These are phyloP conservation scores for Hydnomerulius pinastri DNA, from an alignment of 768 basidiomycete genomes.

Conservation along the genomic window DNA sequence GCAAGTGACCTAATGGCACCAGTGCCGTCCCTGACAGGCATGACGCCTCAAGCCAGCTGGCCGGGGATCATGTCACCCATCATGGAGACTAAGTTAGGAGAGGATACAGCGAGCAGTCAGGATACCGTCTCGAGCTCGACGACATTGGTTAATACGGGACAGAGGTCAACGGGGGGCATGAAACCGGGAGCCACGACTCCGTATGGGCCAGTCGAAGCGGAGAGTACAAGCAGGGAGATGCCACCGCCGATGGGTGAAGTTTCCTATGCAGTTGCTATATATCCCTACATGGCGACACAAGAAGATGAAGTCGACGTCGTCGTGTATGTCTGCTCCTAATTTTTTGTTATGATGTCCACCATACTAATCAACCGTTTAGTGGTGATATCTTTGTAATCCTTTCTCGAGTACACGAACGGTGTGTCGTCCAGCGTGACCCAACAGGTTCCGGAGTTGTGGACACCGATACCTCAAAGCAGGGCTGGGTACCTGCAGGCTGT, in stretches of 20 bases:
- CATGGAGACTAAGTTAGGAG: conserved; percentile 48
- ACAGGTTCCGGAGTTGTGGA: conserved; percentile 79
- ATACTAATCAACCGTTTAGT: too few species aligned
- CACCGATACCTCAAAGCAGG: conserved; percentile 77
- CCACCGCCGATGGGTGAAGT: conserved; percentile 52
- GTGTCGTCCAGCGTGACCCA: conserved; percentile 96
- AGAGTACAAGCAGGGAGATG: conserved; percentile 42
- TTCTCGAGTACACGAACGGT: conserved; percentile 96
- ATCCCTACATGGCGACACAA: conserved; percentile 98
- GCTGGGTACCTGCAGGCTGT: conserved; percentile 98
- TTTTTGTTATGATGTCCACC: too few species aligned
- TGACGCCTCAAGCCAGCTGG: conserved; percentile 75
- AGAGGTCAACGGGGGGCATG: conserved; percentile 26
- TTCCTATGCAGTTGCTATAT: conserved; percentile 96
- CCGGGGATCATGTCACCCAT: conserved; percentile 71
- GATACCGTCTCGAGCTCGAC: conserved; percentile 37
- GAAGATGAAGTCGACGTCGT: conserved; percentile 98
- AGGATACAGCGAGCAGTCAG: conserved; percentile 38
- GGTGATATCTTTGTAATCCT: conserved; percentile 94
- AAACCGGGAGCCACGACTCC: conserved; percentile 18
- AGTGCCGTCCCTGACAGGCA: conserved; percentile 54
- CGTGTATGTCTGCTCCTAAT: conserved; percentile 68
- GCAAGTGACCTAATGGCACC: conserved; percentile 61
- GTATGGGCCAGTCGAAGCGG: conserved; percentile 30
- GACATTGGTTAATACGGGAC: conserved; percentile 34